These are phyloP conservation scores for Intubia oerlemansii DNA, from an alignment of 2,329 filamentous ascomycete genomes.

Conservation along the genomic window DNA sequence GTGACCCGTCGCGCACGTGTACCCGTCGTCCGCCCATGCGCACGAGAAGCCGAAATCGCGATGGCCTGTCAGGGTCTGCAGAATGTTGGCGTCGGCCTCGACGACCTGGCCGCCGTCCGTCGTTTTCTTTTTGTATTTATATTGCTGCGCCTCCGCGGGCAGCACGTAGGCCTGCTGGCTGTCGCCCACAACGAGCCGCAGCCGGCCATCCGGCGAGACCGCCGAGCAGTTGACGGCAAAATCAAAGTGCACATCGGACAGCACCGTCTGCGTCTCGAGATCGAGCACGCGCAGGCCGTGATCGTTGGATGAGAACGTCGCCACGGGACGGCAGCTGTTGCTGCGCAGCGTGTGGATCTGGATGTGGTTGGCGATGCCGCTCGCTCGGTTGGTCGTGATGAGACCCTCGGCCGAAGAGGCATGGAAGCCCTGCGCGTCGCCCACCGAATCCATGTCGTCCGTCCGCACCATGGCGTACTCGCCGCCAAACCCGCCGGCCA, in stretches of 20 bases:
- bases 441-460: constrained; percentile 19
- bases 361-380: constrained; percentile 44
- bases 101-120: not conserved
- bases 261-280: constrained; percentile 34
- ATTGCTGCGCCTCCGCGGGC: constrained; percentile 46
- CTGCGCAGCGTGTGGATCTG: constrained; percentile 32
- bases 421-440: constrained; percentile 11
- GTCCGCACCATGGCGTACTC: constrained; percentile 31
- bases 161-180: constrained; percentile 41
- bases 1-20: constrained; percentile 54
- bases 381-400: constrained; percentile 25
- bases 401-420: constrained; percentile 19
- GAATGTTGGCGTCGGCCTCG: constrained; percentile 15
- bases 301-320: constrained; percentile 43
- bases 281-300: constrained; percentile 35
- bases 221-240: constrained; percentile 53
- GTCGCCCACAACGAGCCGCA: constrained; percentile 57
- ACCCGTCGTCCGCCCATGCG: constrained; percentile 60
- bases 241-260: constrained; percentile 28
- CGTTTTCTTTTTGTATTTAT: no score
- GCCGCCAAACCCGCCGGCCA: constrained; percentile 36
- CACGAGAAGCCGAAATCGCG: constrained; percentile 55
- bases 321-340: constrained; percentile 28
- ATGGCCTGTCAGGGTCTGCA: constrained; percentile 39
- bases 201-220: constrained; percentile 46